Evolutionary conservation across 805 yeast genomes (phyloP).

Genomic region (Wickerhamia fluorescens): DNA sequence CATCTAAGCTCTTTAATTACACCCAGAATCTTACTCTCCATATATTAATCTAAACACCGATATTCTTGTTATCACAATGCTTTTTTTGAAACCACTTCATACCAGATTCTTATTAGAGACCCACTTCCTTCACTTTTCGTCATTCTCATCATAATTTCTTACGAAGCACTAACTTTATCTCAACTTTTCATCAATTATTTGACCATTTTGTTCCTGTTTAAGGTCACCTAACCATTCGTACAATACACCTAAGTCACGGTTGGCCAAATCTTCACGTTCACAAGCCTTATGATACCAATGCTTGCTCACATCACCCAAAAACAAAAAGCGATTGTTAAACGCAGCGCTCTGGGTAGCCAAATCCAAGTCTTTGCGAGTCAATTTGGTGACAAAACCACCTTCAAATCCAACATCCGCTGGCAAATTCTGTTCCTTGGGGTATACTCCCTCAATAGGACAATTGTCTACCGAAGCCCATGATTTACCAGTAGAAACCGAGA

Average conservation of each 20-base stretch:
- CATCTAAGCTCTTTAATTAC: too few relatives aligned
- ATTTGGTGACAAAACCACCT: constrained; percentile 45
- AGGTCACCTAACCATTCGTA: constrained; percentile 38
- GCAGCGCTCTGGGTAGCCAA: constrained; percentile 35
- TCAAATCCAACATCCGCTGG: constrained; percentile 41
- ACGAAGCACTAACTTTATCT: too few relatives aligned
- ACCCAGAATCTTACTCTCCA: too few relatives aligned
- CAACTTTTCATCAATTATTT: too few relatives aligned
- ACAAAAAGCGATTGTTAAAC: constrained; percentile 27
- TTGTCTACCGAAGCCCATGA: constrained; percentile 50
- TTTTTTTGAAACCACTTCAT: too few relatives aligned
- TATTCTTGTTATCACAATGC: too few relatives aligned
- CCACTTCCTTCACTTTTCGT: too few relatives aligned
- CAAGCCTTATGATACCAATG: constrained; percentile 39
- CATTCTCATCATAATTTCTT: too few relatives aligned
- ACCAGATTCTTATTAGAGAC: too few relatives aligned
- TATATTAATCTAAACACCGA: too few relatives aligned
- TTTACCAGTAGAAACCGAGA: constrained; percentile 46
- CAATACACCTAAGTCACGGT: constrained; percentile 35
- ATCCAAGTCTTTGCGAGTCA: constrained; percentile 37
- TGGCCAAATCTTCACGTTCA: constrained; percentile 32
- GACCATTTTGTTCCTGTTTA: constrained; percentile 13
- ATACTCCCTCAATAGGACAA: constrained; percentile 45
- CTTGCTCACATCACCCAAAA: constrained; percentile 30
- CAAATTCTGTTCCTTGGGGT: constrained; percentile 29